phyloP scores from a whole-genome alignment of 164 flowering plant genomes.

The Sedum album region DNA sequence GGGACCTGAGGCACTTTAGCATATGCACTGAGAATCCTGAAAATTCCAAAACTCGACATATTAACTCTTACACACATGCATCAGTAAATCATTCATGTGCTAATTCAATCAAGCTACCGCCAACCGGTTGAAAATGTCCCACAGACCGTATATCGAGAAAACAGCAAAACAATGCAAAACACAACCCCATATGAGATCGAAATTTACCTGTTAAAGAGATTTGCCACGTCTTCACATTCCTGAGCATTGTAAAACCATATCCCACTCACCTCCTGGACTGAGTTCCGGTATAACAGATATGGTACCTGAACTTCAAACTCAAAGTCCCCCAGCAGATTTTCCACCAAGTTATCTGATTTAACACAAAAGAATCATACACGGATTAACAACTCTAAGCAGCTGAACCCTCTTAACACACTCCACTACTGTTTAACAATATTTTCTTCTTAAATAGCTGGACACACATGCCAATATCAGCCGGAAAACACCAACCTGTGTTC shows the following conservation, averaged over 20 bases:
- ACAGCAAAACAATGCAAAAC: not conserved
- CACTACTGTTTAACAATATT: not conserved
- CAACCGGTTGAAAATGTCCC: not conserved
- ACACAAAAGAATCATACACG: not conserved
- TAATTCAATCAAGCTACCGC: too few species aligned
- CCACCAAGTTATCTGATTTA: slow-evolving; percentile 79
- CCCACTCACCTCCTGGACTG: slow-evolving; percentile 87
- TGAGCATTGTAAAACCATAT: slow-evolving; percentile 90
- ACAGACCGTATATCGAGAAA: too few species aligned
- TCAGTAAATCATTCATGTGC: not conserved
- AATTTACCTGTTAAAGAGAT: slow-evolving; percentile 60
- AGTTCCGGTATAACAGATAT: slow-evolving; percentile 72
- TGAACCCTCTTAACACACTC: not conserved
- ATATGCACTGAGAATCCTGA: slow-evolving; percentile 81
- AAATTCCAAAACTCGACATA: not conserved
- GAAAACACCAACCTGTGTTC: slow-evolving; percentile 49
- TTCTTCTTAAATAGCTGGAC: too few species aligned
- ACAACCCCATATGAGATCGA: not conserved
- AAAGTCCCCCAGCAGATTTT: slow-evolving; percentile 80
- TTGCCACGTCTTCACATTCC: slow-evolving; percentile 85
- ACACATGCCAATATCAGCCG: not conserved
- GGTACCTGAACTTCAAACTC: slow-evolving; percentile 88
- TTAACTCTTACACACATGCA: not conserved
- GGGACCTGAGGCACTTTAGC: slow-evolving; percentile 73
- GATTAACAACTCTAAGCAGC: not conserved